Evolutionary conservation across 495 filamentous ascomycete species (phyloP), one percentile per base, ranked within the genome.

Genomic region (Aspergillus kassunensis): DNA sequence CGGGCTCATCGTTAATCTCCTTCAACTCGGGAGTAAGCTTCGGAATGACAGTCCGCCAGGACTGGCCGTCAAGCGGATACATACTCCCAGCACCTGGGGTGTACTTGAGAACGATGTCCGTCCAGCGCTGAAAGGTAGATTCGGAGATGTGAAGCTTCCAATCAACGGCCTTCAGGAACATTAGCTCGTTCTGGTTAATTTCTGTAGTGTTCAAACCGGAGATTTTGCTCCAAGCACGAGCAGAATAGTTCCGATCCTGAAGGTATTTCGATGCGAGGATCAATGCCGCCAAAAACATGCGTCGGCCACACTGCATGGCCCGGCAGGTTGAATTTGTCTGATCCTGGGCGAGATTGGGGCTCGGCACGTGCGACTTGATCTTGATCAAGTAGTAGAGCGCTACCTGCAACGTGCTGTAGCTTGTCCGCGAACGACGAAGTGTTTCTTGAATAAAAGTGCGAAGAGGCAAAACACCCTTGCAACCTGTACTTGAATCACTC

Each of bases 381-480:
- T 97, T 80, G 67, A 97, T 85, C 61, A 98, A 72, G 65, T 98
- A 98, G 68, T 97, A 98, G 36, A 98, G 75, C 24, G 95, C 92
- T 44, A 98, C 95, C 70, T 97, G 95, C 49, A 98, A 71, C 24
- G 93, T 98, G 54, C 91, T 96, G 70, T 96, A 98, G 73, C 91
- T 97, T 35, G 93, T 95, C 60, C 91, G 84, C 35, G 93, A 98
- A 53, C 93, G 81, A 56, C 91, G 87, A 54, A 98, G 81, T 20
- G 93, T 97, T 74, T 97, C 93, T 68, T 97, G 91, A 61, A 98
- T 96, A 68, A 97, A 98, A 30, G 87, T 91, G 52, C 92, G 87
- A 54, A 98, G 78, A 51, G 92, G 91, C 54, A 98, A 77, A 48
- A 97, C 89, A 15, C 86, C 85, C 59, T 85, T 78, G 42, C 71